Conservation (phyloP, 768 basidiomycete species). For the Pisolithus microcarpus region DNA sequence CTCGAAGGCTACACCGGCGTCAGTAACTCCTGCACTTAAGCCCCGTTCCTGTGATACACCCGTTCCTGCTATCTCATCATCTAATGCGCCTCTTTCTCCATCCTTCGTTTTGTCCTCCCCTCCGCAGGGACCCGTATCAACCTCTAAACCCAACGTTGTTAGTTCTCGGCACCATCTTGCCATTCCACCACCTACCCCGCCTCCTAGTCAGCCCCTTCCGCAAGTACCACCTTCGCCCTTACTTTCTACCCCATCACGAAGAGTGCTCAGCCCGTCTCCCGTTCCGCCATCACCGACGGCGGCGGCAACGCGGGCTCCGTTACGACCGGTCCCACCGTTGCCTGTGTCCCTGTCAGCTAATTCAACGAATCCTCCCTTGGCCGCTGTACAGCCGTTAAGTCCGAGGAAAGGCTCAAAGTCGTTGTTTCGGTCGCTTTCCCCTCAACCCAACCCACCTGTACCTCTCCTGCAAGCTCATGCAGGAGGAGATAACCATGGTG, state of each 20-base stretch:
- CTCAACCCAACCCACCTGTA: conserved; percentile 6
- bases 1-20: conserved; percentile 3
- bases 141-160: conserved; percentile 4
- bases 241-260: conserved; percentile 1
- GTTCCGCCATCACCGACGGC: conserved; percentile 1
- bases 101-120: neutral
- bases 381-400: conserved; percentile 10
- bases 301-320: conserved; percentile 6
- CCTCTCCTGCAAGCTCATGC: neutral
- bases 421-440: conserved; percentile 16
- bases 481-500: neutral
- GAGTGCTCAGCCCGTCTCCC: neutral
- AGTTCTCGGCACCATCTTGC: conserved; percentile 23
- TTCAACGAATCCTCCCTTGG: neutral
- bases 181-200: conserved; percentile 26
- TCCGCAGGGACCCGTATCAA: neutral
- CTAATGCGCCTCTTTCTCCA: conserved; percentile 14
- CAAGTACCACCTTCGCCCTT: conserved; percentile 18
- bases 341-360: conserved; percentile 4
- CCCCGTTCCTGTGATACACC: conserved; percentile 3
- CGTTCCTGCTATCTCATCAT: conserved; percentile 14
- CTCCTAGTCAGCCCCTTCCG: conserved; percentile 25
- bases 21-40: conserved; percentile 2
- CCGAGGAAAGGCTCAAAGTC: conserved; percentile 11
- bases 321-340: conserved; percentile 11